phyloP scores from a whole-genome alignment of 139 green algal genomes.

The Tetradesmus obliquus region DNA sequence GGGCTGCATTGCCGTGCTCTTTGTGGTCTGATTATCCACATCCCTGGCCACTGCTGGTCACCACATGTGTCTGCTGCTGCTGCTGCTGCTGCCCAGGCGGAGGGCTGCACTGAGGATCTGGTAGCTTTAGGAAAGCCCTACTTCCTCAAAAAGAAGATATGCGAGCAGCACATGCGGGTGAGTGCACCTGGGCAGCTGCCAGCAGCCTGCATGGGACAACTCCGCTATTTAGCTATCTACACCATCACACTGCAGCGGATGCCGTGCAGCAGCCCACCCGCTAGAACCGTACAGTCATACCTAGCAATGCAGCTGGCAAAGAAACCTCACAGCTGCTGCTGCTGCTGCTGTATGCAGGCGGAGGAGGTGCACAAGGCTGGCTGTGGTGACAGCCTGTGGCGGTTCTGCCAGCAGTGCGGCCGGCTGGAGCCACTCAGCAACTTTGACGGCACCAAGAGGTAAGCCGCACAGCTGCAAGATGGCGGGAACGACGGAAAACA shows the following conservation, averaged over 20 bases:
- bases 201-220: background rate
- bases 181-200: background rate
- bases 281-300: background rate
- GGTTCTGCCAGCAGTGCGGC: conserved; percentile 22
- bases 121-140: background rate
- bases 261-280: background rate
- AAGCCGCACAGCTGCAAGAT: background rate
- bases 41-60: background rate
- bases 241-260: too few species aligned
- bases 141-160: background rate
- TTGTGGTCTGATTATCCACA: background rate
- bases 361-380: background rate
- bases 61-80: background rate
- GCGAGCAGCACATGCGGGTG: background rate
- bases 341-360: background rate
- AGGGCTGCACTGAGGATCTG: background rate
- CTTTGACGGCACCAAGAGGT: conserved; percentile 5
- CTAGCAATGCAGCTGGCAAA: background rate
- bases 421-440: background rate
- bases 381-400: conserved; percentile 8
- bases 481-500: too few species aligned
- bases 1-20: background rate
- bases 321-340: background rate
- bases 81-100: background rate
- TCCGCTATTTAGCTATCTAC: background rate